These are phyloP conservation scores for Aureobasidium melanogenum DNA, from an alignment of 2,329 filamentous ascomycete genomes.

Conservation along the genomic window DNA sequence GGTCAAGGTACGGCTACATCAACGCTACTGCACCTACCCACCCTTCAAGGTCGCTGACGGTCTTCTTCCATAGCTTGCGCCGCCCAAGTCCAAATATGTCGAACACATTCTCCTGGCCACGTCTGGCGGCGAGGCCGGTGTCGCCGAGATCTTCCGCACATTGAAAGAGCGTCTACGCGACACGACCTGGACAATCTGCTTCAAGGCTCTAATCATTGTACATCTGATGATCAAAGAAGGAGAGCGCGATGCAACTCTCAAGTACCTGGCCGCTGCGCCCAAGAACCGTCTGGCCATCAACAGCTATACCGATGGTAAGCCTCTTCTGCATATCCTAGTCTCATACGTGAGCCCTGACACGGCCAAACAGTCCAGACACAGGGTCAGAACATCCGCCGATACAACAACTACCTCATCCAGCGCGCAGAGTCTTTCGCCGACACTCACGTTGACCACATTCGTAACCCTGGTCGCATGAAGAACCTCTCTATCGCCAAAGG, in stretches of 20 bases:
- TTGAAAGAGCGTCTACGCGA: constrained; percentile 83
- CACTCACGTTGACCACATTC: constrained; percentile 84
- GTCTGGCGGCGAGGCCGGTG: constrained; percentile 85
- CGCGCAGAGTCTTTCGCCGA: constrained; percentile 74
- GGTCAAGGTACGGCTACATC: constrained; percentile 63
- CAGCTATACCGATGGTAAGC: constrained; percentile 81
- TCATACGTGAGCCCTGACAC: constrained; percentile 5
- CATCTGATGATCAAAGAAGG: constrained; percentile 98
- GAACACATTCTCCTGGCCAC: constrained; percentile 95
- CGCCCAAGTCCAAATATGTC: constrained; percentile 98
- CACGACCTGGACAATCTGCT: constrained; percentile 98
- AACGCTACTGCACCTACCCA: background rate
- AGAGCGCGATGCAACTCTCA: constrained; percentile 76
- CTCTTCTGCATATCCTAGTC: background rate
- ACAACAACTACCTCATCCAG: constrained; percentile 77
- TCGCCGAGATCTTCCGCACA: constrained; percentile 90
- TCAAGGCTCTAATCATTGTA: constrained; percentile 92
- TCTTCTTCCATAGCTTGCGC: constrained; percentile 58
- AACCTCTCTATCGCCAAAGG: constrained; percentile 85
- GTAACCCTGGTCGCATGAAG: constrained; percentile 61
- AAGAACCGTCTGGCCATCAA: constrained; percentile 73
- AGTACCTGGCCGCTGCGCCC: constrained; percentile 73
- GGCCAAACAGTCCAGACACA: constrained; percentile 69
- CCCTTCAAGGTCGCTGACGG: background rate
- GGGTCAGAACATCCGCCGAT: constrained; percentile 87